Conservation (phyloP, 148 eudicot genomes). For the Rhododendron ferrugineum region DNA sequence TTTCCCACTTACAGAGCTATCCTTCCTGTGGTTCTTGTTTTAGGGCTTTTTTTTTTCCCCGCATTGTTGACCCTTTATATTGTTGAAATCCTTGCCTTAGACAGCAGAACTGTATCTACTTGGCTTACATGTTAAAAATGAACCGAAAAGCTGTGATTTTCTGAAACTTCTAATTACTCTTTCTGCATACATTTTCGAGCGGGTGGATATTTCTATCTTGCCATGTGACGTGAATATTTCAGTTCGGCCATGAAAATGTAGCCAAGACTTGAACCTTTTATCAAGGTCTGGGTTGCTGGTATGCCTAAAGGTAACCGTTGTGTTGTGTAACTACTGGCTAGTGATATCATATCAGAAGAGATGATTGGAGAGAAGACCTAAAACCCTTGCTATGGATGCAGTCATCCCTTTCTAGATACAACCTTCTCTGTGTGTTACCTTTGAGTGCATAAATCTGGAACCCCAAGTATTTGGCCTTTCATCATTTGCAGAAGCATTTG, state of each 20-base stretch:
- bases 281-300: neutral
- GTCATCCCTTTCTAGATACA: neutral
- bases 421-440: neutral
- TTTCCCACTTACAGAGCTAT: neutral
- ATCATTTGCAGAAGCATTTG: neutral
- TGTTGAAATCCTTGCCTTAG: neutral
- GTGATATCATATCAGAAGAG: neutral
- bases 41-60: neutral
- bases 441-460: neutral
- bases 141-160: neutral
- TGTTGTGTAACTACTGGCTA: neutral
- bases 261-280: no score
- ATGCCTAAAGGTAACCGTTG: no score
- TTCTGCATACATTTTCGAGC: neutral
- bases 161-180: neutral
- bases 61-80: neutral
- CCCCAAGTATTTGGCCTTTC: neutral
- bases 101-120: neutral
- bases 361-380: neutral
- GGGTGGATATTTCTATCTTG: neutral
- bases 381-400: neutral
- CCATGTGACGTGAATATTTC: neutral
- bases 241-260: no score
- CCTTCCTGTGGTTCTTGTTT: neutral
- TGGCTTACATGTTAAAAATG: neutral